Percentiles rank a stretch among this genome's conserved stretches.
Evolutionary conservation across 176 grass and related monocot genomes (phyloP).

Genomic region (Rhynchospora tenuis): DNA sequence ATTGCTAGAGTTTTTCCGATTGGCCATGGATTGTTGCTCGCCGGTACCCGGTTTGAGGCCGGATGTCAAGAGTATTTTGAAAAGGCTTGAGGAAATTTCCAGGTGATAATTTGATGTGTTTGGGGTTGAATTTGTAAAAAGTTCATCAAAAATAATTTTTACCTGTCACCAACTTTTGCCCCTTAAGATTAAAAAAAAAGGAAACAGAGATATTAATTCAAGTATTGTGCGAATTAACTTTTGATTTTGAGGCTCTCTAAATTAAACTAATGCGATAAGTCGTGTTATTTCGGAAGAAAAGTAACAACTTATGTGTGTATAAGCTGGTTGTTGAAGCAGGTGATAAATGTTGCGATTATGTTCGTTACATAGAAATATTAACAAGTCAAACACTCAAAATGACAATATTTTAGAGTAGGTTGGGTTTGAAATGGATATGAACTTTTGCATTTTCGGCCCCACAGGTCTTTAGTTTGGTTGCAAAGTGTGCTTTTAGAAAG

Average conservation of each 20-base stretch:
- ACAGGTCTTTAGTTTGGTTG: not conserved
- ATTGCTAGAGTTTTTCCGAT: constrained; percentile 26
- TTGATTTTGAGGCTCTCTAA: not conserved
- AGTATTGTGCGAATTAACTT: not conserved
- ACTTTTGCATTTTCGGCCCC: not conserved
- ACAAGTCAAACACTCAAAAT: not conserved
- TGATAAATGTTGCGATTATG: not conserved
- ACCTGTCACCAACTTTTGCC: not conserved
- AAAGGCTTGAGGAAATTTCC: constrained; percentile 27
- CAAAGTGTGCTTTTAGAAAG: not conserved
- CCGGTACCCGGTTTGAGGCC: constrained; percentile 27
- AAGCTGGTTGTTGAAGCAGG: not conserved
- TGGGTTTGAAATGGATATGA: not conserved
- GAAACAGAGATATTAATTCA: not conserved
- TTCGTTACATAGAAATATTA: not conserved
- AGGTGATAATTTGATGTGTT: not conserved
- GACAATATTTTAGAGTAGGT: not conserved
- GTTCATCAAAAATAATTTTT: constrained; percentile 6
- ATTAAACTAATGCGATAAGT: not conserved
- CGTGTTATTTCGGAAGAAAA: not conserved
- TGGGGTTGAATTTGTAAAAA: constrained; percentile 17
- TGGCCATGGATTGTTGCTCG: constrained; percentile 42
- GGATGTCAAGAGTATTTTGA: constrained; percentile 22
- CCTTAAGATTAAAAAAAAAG: not conserved
- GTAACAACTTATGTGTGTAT: not conserved